Evolutionary conservation across 352 stramenopile genomes (phyloP), one percentile per base, ranked within the genome.

Genomic region (Globisporangium orthogonon): DNA sequence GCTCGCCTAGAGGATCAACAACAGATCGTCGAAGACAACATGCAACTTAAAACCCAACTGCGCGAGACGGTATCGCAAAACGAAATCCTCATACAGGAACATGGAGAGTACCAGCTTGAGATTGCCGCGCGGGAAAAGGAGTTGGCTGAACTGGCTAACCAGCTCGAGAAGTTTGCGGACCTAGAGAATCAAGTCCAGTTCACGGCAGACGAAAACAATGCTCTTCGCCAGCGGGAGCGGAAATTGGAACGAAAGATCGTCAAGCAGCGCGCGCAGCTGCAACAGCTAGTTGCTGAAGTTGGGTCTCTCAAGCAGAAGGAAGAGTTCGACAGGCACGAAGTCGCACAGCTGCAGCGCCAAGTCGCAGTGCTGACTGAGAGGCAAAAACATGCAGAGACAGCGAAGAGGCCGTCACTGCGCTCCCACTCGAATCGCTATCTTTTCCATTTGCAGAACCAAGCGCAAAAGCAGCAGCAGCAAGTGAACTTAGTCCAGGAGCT

Each of bases 391-490:
- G n/a, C 30, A 10, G 46, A 46, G 49, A 15, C 50, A 58, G 14
- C 55, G 30, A 41, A 54, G 58, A 10, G 49, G 31, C 35, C 60
- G 23, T 29, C 35, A 6, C 30, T 43, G 13, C 61, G 50, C 30
- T 45, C 50, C 6, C 50, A 52, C n/a, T 29, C 57, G 49, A 60
- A 52, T 1, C 61, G 64, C 1, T 58, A 59, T 7, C 31, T 69
- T 1, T 58, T 52, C 9, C 64, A 71, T 11, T 40, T 71, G 30
- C 66, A 70, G 35, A 55, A 71, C 41, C 55, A 70, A 13, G 6
- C 52, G 11, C 70, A 73, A 30, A 66, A n/a, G n/a, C n/a, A 65
- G 47, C 63, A 45, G n/a, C 73, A 78, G 50, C 70, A 78, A 28
- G 50, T 65, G 7, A 62, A 66, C 28, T 51, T 78, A 47, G 70